phyloP scores from a whole-genome alignment of 1,139 yeast genomes.

The Pichia inconspicua region DNA sequence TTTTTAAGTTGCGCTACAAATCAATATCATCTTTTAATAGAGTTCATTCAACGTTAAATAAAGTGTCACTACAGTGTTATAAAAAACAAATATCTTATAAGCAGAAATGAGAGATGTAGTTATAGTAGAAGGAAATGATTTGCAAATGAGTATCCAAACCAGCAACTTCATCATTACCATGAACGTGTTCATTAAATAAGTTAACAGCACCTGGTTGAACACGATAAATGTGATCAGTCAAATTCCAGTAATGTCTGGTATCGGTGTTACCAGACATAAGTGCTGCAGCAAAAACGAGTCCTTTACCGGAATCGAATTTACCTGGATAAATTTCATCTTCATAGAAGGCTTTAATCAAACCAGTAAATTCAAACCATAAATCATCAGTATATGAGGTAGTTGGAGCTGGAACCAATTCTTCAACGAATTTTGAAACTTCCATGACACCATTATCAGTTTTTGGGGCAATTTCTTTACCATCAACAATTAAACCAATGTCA shows the following conservation, averaged over 20 bases:
- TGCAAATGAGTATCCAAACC: conserved; percentile 46
- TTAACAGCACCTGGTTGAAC: conserved; percentile 27
- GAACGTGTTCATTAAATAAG: conserved; percentile 13
- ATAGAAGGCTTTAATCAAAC: conserved; percentile 39
- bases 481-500: conserved; percentile 38
- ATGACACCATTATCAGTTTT: conserved; percentile 40
- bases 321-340: conserved; percentile 38
- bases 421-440: conserved; percentile 30
- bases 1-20: neutral
- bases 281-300: conserved; percentile 54
- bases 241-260: conserved; percentile 68
- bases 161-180: conserved; percentile 36
- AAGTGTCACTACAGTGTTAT: neutral
- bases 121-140: conserved; percentile 47
- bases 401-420: conserved; percentile 39
- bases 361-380: conserved; percentile 39
- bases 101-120: conserved; percentile 12
- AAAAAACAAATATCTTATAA: neutral
- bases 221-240: conserved; percentile 68
- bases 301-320: conserved; percentile 34
- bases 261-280: conserved; percentile 80
- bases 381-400: conserved; percentile 34
- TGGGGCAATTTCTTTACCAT: conserved; percentile 29
- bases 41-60: neutral
- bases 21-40: too few species aligned